phyloP scores from a whole-genome alignment of 208 protist genomes.

The Acanthamoeba castellanii region DNA sequence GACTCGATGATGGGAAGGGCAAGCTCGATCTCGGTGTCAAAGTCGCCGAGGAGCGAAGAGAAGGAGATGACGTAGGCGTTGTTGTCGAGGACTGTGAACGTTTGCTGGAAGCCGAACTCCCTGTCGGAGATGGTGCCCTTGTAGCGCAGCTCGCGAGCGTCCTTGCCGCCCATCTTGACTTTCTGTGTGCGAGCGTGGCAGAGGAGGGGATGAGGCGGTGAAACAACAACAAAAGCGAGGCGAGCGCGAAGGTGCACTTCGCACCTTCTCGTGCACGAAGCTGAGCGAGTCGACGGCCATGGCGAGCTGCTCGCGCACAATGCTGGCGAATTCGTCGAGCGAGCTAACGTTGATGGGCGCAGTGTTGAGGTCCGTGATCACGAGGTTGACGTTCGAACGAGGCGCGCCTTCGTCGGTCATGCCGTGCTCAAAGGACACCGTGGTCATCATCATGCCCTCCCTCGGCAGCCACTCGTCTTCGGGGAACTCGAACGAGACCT shows the following conservation, averaged over 20 bases:
- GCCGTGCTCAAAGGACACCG: slow-evolving; percentile 60
- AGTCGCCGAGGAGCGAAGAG: slow-evolving; percentile 37
- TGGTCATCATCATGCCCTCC: slow-evolving; percentile 60
- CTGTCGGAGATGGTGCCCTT: slow-evolving; percentile 32
- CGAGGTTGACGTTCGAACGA: slow-evolving; percentile 63
- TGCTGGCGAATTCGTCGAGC: not conserved
- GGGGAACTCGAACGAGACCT: slow-evolving; percentile 60
- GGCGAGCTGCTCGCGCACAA: slow-evolving; percentile 19
- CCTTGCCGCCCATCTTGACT: slow-evolving; percentile 18
- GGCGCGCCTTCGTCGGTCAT: not conserved
- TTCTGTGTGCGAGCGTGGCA: not conserved
- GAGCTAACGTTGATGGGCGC: not conserved
- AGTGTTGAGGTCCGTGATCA: slow-evolving; percentile 44
- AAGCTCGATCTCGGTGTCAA: not conserved
- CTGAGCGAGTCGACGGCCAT: slow-evolving; percentile 48
- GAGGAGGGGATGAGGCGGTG: not conserved
- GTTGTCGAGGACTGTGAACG: slow-evolving; percentile 16
- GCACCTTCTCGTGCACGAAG: slow-evolving; percentile 28
- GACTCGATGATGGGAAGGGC: not conserved
- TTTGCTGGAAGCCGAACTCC: slow-evolving; percentile 30
- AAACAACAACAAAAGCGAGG: too few relatives aligned
- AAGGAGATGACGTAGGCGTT: slow-evolving; percentile 62
- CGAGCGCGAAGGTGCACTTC: not conserved
- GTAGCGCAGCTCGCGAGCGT: slow-evolving; percentile 26
- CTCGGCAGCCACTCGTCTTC: slow-evolving; percentile 37